These are phyloP conservation scores for Xylaria palmicola DNA, from an alignment of 495 filamentous ascomycete genomes.

Conservation along the genomic window DNA sequence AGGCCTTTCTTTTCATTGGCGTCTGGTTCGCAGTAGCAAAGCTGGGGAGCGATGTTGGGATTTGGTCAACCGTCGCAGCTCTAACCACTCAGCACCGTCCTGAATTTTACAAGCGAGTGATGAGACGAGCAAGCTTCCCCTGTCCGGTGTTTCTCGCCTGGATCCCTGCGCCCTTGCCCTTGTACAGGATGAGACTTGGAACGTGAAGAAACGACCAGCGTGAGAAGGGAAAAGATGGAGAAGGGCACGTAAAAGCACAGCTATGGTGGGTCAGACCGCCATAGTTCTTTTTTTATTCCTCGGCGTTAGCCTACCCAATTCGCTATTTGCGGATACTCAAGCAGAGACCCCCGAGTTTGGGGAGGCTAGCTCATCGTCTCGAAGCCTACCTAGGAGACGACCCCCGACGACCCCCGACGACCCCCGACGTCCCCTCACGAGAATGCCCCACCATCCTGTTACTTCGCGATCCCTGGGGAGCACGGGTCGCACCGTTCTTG, in stretches of 20 bases:
- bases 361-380: neutral
- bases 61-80: neutral
- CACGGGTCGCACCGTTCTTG: constrained; percentile 4
- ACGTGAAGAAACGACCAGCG: constrained; percentile 11
- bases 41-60: neutral
- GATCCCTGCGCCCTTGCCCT: constrained; percentile 32
- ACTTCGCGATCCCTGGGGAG: constrained; percentile 9
- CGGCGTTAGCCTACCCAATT: neutral
- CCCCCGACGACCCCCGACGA: neutral
- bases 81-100: constrained; percentile 4
- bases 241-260: neutral
- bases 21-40: neutral
- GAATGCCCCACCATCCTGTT: constrained; percentile 10
- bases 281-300: neutral
- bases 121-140: constrained; percentile 24
- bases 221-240: constrained; percentile 12
- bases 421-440: neutral
- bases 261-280: constrained; percentile 9
- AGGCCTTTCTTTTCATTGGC: neutral
- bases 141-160: constrained; percentile 31
- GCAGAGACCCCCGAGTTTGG: neutral
- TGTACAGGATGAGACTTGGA: constrained; percentile 35
- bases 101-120: constrained; percentile 17
- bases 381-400: too few relatives aligned
- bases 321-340: constrained; percentile 7